Base-by-base conservation (phyloP, 2,329 filamentous ascomycete genomes). In the Aspergillus candidus region DNA sequence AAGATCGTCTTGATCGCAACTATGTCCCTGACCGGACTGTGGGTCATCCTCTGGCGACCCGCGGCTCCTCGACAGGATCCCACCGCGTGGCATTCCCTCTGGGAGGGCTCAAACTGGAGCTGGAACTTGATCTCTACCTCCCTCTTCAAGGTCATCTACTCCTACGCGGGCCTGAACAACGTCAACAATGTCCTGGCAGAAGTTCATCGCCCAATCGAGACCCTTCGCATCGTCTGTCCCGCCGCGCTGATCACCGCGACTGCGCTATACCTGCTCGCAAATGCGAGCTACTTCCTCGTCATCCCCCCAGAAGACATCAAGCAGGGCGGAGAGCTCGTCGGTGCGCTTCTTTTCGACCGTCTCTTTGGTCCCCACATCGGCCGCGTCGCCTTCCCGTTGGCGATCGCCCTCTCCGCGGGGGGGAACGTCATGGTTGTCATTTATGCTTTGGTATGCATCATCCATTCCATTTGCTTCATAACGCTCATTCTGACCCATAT, bases 351-450 rank as follows among this genome's bases (percentile, higher is more conserved):
- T 53, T 85, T 86, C 52, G 73, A 82, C 48, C 69, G 72, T 11
- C 67, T 81, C 0, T 85, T 86, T 60, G 82, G 82, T 0, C 61
- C 69, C 2, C 68, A 67, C 1, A 54, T 83, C 11, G 83, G 82
- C 0, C 72, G 73, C 30, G 70, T 68, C 2, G 63, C 84, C 2
- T 64, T 86, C 2, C 79, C 82, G 0, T 61, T 84, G 12, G 76
- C 79, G 1, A 79, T 87, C 32, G 83, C 83, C 0, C 63, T 84
- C 22, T 84, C 80, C 2, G 82, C 81, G 0, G 76, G 73, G 4
- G 84, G 83, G 0, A 87, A 87, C 55, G 82, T 87, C 14, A 81
- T 87, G 75, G 81, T 84, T 0, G 82, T 85, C 2, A 80, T 80
- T 0, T 88, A 86, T 59, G 74, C 81, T 1, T 62, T 83, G 61